Percentiles rank a stretch among this genome's conserved stretches.
phyloP scores from a whole-genome alignment of 2,329 filamentous ascomycete genomes.

The Pseudopyrenochaeta lycopersici region DNA sequence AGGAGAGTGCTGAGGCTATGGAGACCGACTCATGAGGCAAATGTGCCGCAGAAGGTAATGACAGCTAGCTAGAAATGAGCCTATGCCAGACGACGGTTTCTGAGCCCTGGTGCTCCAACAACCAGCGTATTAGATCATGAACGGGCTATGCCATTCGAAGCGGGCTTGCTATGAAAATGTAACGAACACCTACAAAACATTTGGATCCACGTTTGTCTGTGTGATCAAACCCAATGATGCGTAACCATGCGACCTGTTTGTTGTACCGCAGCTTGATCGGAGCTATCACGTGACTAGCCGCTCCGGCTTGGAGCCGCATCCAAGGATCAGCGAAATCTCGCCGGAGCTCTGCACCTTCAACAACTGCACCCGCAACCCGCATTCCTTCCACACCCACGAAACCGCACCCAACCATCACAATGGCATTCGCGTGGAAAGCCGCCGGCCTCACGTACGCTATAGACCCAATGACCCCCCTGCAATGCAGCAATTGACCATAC shows the following conservation, averaged over 20 bases:
- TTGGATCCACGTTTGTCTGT: neutral
- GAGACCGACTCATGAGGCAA: conserved; percentile 59
- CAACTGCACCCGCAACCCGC: conserved; percentile 30
- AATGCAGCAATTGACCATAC: conserved; percentile 36
- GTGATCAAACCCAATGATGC: no score
- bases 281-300: conserved; percentile 33
- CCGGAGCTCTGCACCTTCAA: conserved; percentile 36
- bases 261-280: no score
- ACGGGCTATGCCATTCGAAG: conserved; percentile 8
- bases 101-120: neutral
- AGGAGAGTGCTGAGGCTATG: conserved; percentile 59
- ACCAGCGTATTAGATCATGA: conserved; percentile 10
- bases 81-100: neutral
- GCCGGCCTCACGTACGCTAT: conserved; percentile 89
- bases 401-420: conserved; percentile 65
- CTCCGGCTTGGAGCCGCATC: conserved; percentile 33
- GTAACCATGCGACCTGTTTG: no score
- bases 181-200: conserved; percentile 23
- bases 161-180: conserved; percentile 29
- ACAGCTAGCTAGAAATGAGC: neutral
- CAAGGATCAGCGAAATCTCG: conserved; percentile 29
- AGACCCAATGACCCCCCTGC: conserved; percentile 2
- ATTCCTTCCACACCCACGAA: conserved; percentile 33
- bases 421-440: conserved; percentile 98
- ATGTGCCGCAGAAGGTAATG: neutral